Conservation (phyloP, 1,139 yeast genomes). For the Geotrichum phurueaensis region DNA sequence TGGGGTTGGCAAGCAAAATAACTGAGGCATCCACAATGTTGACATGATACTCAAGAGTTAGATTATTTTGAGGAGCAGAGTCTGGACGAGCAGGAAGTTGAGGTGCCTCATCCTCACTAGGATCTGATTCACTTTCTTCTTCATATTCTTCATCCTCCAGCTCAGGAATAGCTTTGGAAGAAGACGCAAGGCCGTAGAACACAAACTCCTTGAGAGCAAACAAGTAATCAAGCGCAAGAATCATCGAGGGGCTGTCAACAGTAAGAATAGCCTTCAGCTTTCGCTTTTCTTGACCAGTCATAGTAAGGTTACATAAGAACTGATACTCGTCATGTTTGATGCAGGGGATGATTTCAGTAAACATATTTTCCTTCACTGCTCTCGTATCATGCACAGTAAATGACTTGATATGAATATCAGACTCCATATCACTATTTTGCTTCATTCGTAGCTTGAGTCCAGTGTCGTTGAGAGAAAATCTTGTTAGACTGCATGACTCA, state of each 20-base stretch:
- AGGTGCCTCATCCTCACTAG: constrained; percentile 18
- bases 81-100: background rate
- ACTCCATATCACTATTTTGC: constrained; percentile 51
- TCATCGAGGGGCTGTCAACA: constrained; percentile 72
- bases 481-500: constrained; percentile 48
- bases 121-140: constrained; percentile 17
- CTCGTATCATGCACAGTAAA: constrained; percentile 77
- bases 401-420: constrained; percentile 62
- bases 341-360: constrained; percentile 75
- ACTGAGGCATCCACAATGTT: constrained; percentile 76
- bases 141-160: constrained; percentile 10
- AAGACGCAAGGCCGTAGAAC: constrained; percentile 40
- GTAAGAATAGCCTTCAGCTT: constrained; percentile 50
- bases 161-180: constrained; percentile 17
- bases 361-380: constrained; percentile 54
- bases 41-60: constrained; percentile 47
- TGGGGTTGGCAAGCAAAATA: constrained; percentile 75
- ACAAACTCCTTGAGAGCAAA: constrained; percentile 66
- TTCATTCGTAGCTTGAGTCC: constrained; percentile 47
- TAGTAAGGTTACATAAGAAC: constrained; percentile 50
- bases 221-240: constrained; percentile 79
- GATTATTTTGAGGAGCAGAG: background rate
- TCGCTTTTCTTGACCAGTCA: constrained; percentile 12
- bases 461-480: constrained; percentile 57
- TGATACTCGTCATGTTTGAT: constrained; percentile 61